Percentiles rank a stretch among this genome's conserved stretches.
Conservation (phyloP, 164 flowering plant genomes). For the Kalanchoe fedtschenkoi region DNA sequence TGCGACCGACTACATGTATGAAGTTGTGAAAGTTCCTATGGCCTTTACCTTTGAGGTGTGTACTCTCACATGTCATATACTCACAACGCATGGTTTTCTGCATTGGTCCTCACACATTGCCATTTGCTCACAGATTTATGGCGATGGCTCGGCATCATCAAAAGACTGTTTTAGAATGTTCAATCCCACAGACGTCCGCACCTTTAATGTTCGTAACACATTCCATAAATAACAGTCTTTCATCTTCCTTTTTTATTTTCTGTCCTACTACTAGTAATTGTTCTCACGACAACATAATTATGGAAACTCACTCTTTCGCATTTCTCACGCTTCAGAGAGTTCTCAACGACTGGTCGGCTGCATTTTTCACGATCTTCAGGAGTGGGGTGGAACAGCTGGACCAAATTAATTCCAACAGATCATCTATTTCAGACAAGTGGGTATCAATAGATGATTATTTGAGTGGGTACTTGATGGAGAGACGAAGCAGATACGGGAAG, state of each 20-base stretch:
- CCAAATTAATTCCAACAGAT: conserved; percentile 17
- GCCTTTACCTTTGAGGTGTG: conserved; percentile 95
- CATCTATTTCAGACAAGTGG: conserved; percentile 28
- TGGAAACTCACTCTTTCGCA: background rate
- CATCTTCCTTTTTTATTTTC: background rate
- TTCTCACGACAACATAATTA: background rate
- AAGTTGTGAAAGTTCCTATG: conserved; percentile 77
- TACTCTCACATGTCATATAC: background rate
- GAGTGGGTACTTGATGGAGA: conserved; percentile 59
- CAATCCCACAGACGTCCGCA: conserved; percentile 64
- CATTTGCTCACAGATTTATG: conserved; percentile 59
- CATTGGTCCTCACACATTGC: background rate
- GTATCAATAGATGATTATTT: conserved; percentile 70
- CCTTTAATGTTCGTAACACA: conserved; percentile 49
- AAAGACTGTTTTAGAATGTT: conserved; percentile 95
- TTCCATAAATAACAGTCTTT: background rate
- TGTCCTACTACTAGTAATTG: background rate
- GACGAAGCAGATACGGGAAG: conserved; percentile 68
- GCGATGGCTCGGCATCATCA: conserved; percentile 57
- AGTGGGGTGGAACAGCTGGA: conserved; percentile 39
- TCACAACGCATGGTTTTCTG: background rate
- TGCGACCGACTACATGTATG: conserved; percentile 95
- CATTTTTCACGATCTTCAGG: conserved; percentile 63
- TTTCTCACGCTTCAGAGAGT: conserved; percentile 54
- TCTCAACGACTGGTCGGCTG: conserved; percentile 74